A percentile compares a stretch with the other conserved stretches of the same genome.
These are phyloP conservation scores for Penicillium sp. DNA, from an alignment of 2,329 filamentous ascomycete genomes.

Conservation along the genomic window DNA sequence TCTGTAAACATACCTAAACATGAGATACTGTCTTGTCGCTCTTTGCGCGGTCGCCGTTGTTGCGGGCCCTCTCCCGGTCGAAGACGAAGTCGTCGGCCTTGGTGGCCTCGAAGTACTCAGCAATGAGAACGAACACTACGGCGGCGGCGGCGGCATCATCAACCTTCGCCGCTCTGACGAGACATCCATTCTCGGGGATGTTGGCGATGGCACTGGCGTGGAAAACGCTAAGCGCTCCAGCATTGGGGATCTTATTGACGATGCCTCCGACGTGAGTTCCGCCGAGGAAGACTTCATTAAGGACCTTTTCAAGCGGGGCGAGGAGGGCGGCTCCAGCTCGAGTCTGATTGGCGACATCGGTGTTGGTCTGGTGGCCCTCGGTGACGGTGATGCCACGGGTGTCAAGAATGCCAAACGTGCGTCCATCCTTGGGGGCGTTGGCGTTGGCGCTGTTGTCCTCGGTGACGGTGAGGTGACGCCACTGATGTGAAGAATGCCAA, in stretches of 20 bases:
- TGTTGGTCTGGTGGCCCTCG: neutral
- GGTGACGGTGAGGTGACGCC: neutral
- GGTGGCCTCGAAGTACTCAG: neutral
- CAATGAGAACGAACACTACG: no score
- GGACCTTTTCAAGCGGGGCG: neutral
- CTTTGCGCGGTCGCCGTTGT: slow-evolving; percentile 7
- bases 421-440: neutral
- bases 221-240: slow-evolving; percentile 4
- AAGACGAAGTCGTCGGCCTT: neutral
- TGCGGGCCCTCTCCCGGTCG: slow-evolving; percentile 7
- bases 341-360: neutral
- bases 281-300: no score
- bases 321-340: no score
- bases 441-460: neutral
- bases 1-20: no score
- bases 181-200: neutral
- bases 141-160: neutral
- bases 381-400: neutral
- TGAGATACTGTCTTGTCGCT: slow-evolving; percentile 8
- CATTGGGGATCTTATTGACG: neutral
- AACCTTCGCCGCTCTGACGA: neutral
- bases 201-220: neutral
- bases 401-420: slow-evolving; percentile 5
- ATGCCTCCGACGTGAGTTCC: no score
- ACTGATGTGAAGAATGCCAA: slow-evolving; percentile 5